These are phyloP conservation scores for Penicillium oxalicum DNA, from an alignment of 2,329 filamentous ascomycete genomes.

Conservation along the genomic window DNA sequence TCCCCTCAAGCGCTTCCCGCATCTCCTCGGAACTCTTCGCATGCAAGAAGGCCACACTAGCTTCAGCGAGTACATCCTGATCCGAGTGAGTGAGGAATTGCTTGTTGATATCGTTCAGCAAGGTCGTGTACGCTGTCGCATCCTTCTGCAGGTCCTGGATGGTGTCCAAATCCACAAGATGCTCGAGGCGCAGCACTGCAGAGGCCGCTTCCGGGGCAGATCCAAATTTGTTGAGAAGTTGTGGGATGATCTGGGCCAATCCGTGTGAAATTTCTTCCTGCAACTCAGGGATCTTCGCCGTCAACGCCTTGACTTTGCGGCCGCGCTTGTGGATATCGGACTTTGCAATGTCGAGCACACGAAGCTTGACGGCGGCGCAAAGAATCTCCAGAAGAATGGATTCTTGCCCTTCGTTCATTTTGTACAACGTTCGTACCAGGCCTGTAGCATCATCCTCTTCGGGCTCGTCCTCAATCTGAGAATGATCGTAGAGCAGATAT, in stretches of 20 bases:
- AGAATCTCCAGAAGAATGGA: slow-evolving; percentile 80
- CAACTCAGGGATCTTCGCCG: slow-evolving; percentile 58
- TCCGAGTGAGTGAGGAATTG: slow-evolving; percentile 93
- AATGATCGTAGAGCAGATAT: slow-evolving; percentile 90
- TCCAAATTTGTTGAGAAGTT: slow-evolving; percentile 85
- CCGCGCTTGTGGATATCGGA: slow-evolving; percentile 50
- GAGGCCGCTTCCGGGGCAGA: slow-evolving; percentile 82
- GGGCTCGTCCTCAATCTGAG: slow-evolving; percentile 50
- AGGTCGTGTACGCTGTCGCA: slow-evolving; percentile 67
- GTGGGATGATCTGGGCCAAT: slow-evolving; percentile 73
- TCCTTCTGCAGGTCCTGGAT: slow-evolving; percentile 88
- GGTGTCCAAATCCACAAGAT: slow-evolving; percentile 76
- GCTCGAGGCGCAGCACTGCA: slow-evolving; percentile 76
- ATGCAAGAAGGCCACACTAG: slow-evolving; percentile 73
- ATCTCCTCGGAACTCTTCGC: slow-evolving; percentile 82
- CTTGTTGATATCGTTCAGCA: slow-evolving; percentile 86
- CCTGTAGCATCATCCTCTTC: slow-evolving; percentile 55
- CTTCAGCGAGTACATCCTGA: slow-evolving; percentile 76
- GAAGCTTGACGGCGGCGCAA: slow-evolving; percentile 71
- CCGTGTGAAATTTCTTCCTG: slow-evolving; percentile 74
- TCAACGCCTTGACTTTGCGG: slow-evolving; percentile 54
- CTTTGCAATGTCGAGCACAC: slow-evolving; percentile 61
- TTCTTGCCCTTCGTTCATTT: slow-evolving; percentile 71
- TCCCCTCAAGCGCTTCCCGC: slow-evolving; percentile 75
- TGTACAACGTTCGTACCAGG: slow-evolving; percentile 65